Base-by-base conservation (phyloP, 2,329 filamentous ascomycete species). In the Aspergillus fructus region DNA sequence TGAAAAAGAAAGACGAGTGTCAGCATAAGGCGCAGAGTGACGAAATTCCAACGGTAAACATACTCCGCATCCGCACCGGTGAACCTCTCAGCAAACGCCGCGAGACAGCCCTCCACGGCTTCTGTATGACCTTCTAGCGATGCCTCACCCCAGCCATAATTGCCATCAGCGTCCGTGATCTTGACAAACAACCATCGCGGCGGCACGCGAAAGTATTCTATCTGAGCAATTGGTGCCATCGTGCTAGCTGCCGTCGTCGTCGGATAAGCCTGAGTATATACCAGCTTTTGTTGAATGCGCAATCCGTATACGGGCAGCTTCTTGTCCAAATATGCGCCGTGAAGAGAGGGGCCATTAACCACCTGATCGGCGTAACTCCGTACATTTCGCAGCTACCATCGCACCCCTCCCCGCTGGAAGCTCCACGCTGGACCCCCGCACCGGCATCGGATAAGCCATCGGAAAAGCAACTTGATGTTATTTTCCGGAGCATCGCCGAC, bases 131-230 rank as follows among this genome's bases (percentile, higher is more conserved):
- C 89, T 71, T 92, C 89, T 1, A 92, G 74, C 0, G 88, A 89
- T 0, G 86, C 88, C 69, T 92, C 89, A 21, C 89, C 89, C 89
- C 89, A 92, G 5, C 89, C 89, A 34, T 81, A 76, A 30, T 83
- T 79, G 2, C 84, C 87, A 1, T 81, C 79, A n/a, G 86, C 83
- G 66, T 92, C 89, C 1, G 83, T 87, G 62, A 92, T 83, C 71
- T 92, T 92, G 62, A 92, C 89, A 63, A 92, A 90, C 1, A 92
- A 78, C 89, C 89, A 92, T 24, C 89, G 80, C 7, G 89, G 89
- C 50, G 87, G 87, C 4, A 92, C 85, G 19, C 89, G 83, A 68
- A 91, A 91, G 67, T 91, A 90, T 63, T 91, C 88, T 49, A 92
- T 85, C 7, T 69, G 80, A 57, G 81, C 79, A 65, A 90, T 89